Conservation (phyloP, 805 yeast species). For the Grigorovia transvaalensis region DNA sequence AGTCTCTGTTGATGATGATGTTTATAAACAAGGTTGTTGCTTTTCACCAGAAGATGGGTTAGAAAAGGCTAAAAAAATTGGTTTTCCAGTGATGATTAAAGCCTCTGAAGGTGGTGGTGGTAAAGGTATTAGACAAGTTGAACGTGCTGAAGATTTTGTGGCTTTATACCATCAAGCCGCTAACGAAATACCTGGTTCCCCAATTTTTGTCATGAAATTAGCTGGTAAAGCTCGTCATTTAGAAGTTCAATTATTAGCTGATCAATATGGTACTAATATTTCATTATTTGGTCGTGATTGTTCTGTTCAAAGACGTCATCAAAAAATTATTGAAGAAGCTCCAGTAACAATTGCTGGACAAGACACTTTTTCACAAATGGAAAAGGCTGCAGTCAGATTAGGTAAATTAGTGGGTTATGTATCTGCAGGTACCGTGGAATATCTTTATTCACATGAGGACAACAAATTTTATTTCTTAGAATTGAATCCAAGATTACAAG, state of each 20-base stretch:
- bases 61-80: slow-evolving; percentile 71
- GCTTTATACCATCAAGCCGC: slow-evolving; percentile 85
- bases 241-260: slow-evolving; percentile 96
- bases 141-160: slow-evolving; percentile 65
- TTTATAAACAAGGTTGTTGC: slow-evolving; percentile 85
- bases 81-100: slow-evolving; percentile 97
- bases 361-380: slow-evolving; percentile 85
- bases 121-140: slow-evolving; percentile 97
- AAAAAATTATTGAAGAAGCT: slow-evolving; percentile 97
- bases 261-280: slow-evolving; percentile 95
- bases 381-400: slow-evolving; percentile 91
- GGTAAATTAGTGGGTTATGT: slow-evolving; percentile 97
- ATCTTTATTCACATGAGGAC: slow-evolving; percentile 86
- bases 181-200: slow-evolving; percentile 97
- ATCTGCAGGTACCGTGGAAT: slow-evolving; percentile 98
- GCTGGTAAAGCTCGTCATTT: slow-evolving; percentile 97
- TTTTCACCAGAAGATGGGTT: slow-evolving; percentile 81
- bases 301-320: slow-evolving; percentile 99
- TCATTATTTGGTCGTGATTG: slow-evolving; percentile 98
- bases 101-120: slow-evolving; percentile 99
- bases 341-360: slow-evolving; percentile 91
- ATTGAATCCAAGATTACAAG: slow-evolving; percentile 96
- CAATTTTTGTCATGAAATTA: slow-evolving; percentile 92
- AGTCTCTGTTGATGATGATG: slow-evolving; percentile 79
- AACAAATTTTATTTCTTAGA: slow-evolving; percentile 94